Percentiles rank a stretch among this genome's conserved stretches.
Conservation (phyloP, 352 stramenopile species). For the Pythium folliculosum region DNA sequence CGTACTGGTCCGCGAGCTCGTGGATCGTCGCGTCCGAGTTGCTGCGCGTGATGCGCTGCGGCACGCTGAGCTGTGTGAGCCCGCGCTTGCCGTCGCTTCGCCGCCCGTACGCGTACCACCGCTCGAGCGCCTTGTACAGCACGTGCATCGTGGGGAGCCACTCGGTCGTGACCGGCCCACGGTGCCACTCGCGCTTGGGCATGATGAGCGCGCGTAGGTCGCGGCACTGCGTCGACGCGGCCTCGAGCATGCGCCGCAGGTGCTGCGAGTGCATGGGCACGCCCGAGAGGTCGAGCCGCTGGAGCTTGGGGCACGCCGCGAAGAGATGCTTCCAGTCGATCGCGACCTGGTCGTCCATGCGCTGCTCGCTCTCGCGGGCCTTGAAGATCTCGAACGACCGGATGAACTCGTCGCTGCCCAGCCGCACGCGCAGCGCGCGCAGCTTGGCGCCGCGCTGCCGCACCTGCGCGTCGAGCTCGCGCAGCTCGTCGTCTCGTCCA, state of each 20-base stretch:
- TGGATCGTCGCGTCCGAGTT: constrained; percentile 20
- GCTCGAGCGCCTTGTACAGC: constrained; percentile 17
- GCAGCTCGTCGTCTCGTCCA: constrained; percentile 8
- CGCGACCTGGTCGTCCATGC: constrained; percentile 14
- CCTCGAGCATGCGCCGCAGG: constrained; percentile 15
- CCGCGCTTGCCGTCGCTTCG: constrained; percentile 13
- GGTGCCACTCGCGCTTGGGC: constrained; percentile 23
- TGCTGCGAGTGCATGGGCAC: constrained; percentile 22
- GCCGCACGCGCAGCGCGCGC: constrained; percentile 13
- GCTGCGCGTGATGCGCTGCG: constrained; percentile 23
- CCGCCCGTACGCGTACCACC: constrained; percentile 16
- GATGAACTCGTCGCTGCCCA: constrained; percentile 28
- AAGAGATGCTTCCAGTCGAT: constrained; percentile 32
- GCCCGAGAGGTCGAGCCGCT: constrained; percentile 23
- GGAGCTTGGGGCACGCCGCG: constrained; percentile 10
- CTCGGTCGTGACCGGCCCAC: constrained; percentile 13
- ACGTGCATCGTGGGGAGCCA: constrained; percentile 22
- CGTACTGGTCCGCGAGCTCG: constrained; percentile 23
- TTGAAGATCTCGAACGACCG: constrained; percentile 29
- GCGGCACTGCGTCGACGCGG: constrained; percentile 7
- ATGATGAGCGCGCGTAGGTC: constrained; percentile 21
- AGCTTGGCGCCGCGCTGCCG: constrained; percentile 1
- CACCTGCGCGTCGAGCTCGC: not conserved
- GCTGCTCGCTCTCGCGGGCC: constrained; percentile 19
- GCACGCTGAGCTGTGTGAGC: constrained; percentile 32